Conservation (phyloP, 768 basidiomycete genomes). For the Strobilomyces confusus region DNA sequence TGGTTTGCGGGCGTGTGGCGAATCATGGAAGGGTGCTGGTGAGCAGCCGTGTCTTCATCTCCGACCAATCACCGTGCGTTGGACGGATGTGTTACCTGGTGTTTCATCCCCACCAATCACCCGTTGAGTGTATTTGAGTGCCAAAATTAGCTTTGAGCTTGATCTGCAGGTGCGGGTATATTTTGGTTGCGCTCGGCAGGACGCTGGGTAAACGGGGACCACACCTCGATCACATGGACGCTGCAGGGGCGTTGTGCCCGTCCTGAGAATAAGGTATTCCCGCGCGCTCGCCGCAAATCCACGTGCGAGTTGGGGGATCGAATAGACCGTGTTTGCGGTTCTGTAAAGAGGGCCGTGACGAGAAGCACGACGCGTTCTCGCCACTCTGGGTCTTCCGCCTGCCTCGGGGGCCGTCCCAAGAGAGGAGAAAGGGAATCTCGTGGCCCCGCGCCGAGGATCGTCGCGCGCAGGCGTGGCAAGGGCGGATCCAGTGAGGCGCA, state of each 20-base stretch:
- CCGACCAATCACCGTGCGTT: conserved; percentile 7
- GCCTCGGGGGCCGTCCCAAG: too few species aligned
- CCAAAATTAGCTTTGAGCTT: neutral
- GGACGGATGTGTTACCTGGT: neutral
- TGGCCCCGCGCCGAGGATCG: too few species aligned
- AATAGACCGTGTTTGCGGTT: neutral
- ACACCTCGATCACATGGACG: neutral
- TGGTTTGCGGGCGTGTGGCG: neutral
- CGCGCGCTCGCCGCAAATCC: neutral
- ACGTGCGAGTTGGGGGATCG: neutral
- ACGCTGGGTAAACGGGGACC: neutral
- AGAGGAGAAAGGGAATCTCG: too few species aligned
- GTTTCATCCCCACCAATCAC: too few species aligned
- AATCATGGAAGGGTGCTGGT: neutral
- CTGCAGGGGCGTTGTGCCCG: neutral
- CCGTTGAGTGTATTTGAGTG: too few species aligned
- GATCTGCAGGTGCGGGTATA: too few species aligned
- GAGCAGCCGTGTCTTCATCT: neutral
- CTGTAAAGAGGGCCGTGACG: neutral
- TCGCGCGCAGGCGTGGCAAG: too few species aligned
- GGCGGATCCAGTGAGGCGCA: too few species aligned
- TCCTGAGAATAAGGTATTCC: neutral
- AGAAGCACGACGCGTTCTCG: neutral
- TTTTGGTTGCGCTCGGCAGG: too few species aligned
- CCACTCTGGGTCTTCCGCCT: neutral